Evolutionary conservation across 2,329 filamentous ascomycete species (phyloP), one percentile per base, ranked within the genome.

Genomic region (Coniochaeta hoffmannii): DNA sequence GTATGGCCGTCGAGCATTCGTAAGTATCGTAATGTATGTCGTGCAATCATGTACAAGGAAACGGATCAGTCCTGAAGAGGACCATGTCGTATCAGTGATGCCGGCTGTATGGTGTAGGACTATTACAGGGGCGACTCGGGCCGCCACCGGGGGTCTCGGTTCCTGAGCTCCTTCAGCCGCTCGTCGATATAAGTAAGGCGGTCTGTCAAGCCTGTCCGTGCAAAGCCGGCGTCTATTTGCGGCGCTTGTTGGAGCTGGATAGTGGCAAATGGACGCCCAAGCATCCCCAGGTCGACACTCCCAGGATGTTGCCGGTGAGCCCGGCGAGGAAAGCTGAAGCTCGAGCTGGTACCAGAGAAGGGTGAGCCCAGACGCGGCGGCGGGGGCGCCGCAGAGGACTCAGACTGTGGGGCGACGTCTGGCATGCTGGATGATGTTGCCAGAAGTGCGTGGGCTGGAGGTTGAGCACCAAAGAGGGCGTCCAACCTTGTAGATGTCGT

Each of bases 241-340:
- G 63, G 58, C 19, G 71, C 66, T 60, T 79, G 77, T 59, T 83
- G 80, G 30, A 83, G 71, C 60, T 83, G 80, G 34, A 83, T 71
- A 0, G 82, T 86, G 11, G 81, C 77, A 65, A 82, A 85, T 1
- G 79, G 79, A 28, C 77, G 74, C 4, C 75, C 73, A 56, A 76
- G 67, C 53, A 73, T 66, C 19, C 72, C 71, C 52, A 75, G 61
- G 50, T 78, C 75, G 32, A 81, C 69, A 38, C 70, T 72, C 12
- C 71, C 68, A 2, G 75, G 72, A 60, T 77, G 76, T 31, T 74
- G 76, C 22, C 63, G 61, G 28, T 64, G 63, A 30, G 79, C 66
- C 38, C 83, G 76, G 56, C 79, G 81, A n/a, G 83, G 83, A 59
- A 85, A 83, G 49, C 82, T 85, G 62, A 82, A 76, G 66, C 78